Base-by-base conservation (phyloP, 768 basidiomycete genomes). In the Ramaria rubella region DNA sequence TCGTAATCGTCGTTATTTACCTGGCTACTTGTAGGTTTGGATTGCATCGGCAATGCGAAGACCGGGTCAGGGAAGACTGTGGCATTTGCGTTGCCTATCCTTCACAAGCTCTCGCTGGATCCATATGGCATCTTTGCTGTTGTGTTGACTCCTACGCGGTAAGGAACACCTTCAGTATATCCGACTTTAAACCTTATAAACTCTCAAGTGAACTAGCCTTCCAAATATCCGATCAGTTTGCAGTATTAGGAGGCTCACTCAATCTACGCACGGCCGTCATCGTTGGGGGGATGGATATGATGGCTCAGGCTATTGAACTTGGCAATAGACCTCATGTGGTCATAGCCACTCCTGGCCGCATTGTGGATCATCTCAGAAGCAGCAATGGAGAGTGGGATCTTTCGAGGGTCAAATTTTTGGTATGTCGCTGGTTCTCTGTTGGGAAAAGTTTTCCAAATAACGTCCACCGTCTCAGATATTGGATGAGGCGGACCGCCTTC, bases 231-330 rank as follows among this genome's bases (percentile, higher is more conserved):
- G 95, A 97, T 60, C 96, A 99, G 68, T 97, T 98, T 68, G 82
- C 85, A 2, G 94, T 94, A 5, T 77, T 99, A 2, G 95, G 96
- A 24, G 76, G 81, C 17, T 76, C 91, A 11, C 72, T 96, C 58
- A 92, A 86, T 64, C 71, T 92, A 48, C 83, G 84, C 29, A 95
- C 93, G 8, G 81, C 87, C 9, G 93, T 97, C 7, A 75, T 97
- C 30, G 94, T 98, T 2, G 96, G 96, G 17, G 96, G 96, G 5
- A 95, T 99, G 92, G 96, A 99, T 64, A 95, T 95, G 86, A 92
- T 96, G 77, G 68, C 83, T 1, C 96, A 99, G 68, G 91, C 95
- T 0, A 74, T 90, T 17, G 93, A 94, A 64, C 81, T 99, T 14
- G 77, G 79, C 2, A 81, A 84, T 60, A 81, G 88, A 40, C 96